Percentiles rank a stretch among this genome's conserved stretches.
Conservation (phyloP, 1,284 basidiomycete genomes). For the Rhodotorula sp. region DNA sequence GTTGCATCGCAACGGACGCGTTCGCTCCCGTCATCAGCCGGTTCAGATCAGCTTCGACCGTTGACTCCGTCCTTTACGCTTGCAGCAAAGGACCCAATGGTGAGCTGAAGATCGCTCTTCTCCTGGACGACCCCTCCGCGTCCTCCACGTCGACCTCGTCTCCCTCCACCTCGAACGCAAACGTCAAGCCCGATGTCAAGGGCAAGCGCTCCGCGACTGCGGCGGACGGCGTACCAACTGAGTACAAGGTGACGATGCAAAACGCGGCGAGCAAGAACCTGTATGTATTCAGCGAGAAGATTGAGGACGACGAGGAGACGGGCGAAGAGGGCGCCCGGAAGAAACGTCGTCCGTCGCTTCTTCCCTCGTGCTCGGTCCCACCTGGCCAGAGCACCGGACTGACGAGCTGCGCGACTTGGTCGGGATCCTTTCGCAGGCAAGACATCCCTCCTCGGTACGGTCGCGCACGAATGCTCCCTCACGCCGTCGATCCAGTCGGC, state of each 20-base stretch:
- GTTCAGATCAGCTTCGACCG: no score
- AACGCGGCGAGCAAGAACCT: conserved; percentile 46
- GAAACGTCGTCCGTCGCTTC: conserved; percentile 40
- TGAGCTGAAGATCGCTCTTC: conserved; percentile 40
- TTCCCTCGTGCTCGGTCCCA: neutral
- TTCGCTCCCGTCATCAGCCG: neutral
- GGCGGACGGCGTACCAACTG: conserved; percentile 38
- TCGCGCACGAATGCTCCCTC: conserved; percentile 48
- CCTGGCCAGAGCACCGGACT: no score
- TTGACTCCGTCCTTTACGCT: neutral
- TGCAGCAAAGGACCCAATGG: conserved; percentile 40
- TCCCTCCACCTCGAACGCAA: neutral
- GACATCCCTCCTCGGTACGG: conserved; percentile 43
- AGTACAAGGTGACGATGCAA: conserved; percentile 46
- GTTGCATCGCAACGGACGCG: no score
- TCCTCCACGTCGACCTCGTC: neutral
- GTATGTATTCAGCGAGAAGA: conserved; percentile 47
- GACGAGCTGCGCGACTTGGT: no score
- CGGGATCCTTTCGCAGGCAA: conserved; percentile 17
- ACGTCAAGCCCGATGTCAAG: conserved; percentile 27
- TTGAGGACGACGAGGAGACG: conserved; percentile 43
- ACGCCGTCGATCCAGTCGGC: conserved; percentile 41
- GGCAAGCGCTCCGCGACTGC: conserved; percentile 18
- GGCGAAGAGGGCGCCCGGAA: conserved; percentile 38
- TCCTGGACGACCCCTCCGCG: conserved; percentile 30